Conservation (phyloP, 352 stramenopile species). For the Pythium grandisporangium region DNA sequence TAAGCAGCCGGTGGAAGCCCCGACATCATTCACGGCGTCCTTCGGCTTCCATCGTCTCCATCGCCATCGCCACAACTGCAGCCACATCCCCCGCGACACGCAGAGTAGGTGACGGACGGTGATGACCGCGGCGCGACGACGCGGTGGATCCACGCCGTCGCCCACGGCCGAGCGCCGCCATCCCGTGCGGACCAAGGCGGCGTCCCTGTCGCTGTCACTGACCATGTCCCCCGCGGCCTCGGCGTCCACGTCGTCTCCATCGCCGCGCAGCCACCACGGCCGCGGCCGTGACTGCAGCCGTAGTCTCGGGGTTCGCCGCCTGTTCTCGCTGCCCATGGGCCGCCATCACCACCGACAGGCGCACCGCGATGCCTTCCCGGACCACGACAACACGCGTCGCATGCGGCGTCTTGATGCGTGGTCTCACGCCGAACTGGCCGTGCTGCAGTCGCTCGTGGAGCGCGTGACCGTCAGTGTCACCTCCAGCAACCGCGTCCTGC, state of each 20-base stretch:
- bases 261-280: background rate
- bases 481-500: background rate
- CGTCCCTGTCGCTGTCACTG: too few species aligned
- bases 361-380: background rate
- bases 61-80: background rate
- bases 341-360: background rate
- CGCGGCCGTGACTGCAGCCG: background rate
- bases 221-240: background rate
- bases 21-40: background rate
- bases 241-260: background rate
- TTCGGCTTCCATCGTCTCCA: background rate
- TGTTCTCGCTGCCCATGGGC: too few species aligned
- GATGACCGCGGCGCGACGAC: background rate
- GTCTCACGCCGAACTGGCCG: constrained; percentile 41
- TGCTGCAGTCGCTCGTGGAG: constrained; percentile 45
- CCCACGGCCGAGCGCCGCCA: background rate
- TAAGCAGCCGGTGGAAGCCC: background rate
- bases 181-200: too few species aligned
- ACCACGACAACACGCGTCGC: constrained; percentile 1
- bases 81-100: background rate
- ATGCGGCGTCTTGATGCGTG: constrained; percentile 37
- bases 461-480: constrained; percentile 23
- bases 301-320: background rate
- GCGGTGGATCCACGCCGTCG: background rate
- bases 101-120: background rate